A percentile compares a stretch with the other conserved stretches of the same genome.
phyloP scores from a whole-genome alignment of 2,329 filamentous ascomycete species.

The Exophiala alcalophila region DNA sequence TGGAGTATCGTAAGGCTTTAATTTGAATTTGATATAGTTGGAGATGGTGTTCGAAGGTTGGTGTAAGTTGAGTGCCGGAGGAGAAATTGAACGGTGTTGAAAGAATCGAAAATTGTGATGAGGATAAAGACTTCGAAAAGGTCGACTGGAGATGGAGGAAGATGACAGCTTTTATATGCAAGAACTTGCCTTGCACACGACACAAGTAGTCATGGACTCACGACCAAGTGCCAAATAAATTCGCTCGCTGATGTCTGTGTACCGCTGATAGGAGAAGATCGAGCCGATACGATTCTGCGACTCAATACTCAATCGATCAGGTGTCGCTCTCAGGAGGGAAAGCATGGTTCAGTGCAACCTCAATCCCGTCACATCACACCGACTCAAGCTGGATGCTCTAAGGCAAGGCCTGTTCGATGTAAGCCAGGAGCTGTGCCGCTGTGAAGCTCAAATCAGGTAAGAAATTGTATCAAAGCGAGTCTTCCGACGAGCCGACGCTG shows the following conservation, averaged over 20 bases:
- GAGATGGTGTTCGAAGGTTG: no score
- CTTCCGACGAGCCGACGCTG: no score
- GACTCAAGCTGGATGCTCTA: not conserved
- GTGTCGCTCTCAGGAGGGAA: conserved; percentile 1
- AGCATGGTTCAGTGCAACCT: conserved; percentile 7
- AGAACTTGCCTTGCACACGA: conserved; percentile 13
- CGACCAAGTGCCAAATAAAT: no score
- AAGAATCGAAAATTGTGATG: not conserved
- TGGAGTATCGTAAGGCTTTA: no score
- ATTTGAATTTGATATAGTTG: no score
- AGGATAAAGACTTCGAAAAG: not conserved
- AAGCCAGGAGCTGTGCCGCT: not conserved
- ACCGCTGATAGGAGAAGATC: conserved; percentile 4
- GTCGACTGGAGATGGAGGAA: not conserved
- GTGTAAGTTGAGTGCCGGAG: no score
- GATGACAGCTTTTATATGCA: conserved; percentile 16
- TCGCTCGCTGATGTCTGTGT: conserved; percentile 10
- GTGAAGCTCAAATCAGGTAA: not conserved
- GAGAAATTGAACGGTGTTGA: no score
- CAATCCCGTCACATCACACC: conserved; percentile 10
- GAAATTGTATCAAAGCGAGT: no score
- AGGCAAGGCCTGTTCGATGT: conserved; percentile 2
- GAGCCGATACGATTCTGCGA: no score
- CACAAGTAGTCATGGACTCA: no score
- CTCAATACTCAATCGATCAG: conserved; percentile 8